Evolutionary conservation across 2,329 filamentous ascomycete species (phyloP), one percentile per base, ranked within the genome.

Genomic region (Neurospora sp.): DNA sequence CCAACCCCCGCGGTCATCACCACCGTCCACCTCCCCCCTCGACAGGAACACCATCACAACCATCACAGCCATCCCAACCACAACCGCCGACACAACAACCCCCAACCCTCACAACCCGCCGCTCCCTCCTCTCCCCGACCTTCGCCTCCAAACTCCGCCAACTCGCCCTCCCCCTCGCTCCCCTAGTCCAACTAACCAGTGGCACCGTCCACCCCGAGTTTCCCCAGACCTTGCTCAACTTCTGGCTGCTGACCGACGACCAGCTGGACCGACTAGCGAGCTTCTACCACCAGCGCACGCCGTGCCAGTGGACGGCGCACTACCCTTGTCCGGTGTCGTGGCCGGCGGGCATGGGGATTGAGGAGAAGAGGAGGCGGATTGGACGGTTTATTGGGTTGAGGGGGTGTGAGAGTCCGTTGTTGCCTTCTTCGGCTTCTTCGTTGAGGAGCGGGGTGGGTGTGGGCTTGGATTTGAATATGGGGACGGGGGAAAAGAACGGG

Each of bases 321-420:
- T 93, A 93, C 77, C 91, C 91, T 0, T 88, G 87, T 73, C 88
- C 86, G n/a, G 86, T 93, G 76, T 79, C 82, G 68, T 93, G 90
- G 91, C 77, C 79, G 1, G 78, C 79, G 5, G 80, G 83, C 71
- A 78, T 88, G 71, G 79, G 82, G 2, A 78, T 89, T 36, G 86
- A 89, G 78, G 85, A 93, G 77, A 93, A 93, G 83, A 84, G 91
- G 72, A 82, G 90, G 72, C 88, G 89, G 80, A 87, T 93, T 77
- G 91, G 91, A 66, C 83, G 86, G 74, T 93, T 93, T 74, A 92
- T 93, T 77, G 91, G 91, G 12, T 81, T 93, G 70, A 81, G 87
- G 67, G 90, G 89, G 1, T 84, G 82, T 72, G 80, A 83, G 46
- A 78, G 77, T 19, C 82, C 82, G 10, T 6, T 6, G 6, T 71